Evolutionary conservation across 2,329 filamentous ascomycete species (phyloP), one percentile per base, ranked within the genome.

Genomic region (Colletotrichum scovillei): DNA sequence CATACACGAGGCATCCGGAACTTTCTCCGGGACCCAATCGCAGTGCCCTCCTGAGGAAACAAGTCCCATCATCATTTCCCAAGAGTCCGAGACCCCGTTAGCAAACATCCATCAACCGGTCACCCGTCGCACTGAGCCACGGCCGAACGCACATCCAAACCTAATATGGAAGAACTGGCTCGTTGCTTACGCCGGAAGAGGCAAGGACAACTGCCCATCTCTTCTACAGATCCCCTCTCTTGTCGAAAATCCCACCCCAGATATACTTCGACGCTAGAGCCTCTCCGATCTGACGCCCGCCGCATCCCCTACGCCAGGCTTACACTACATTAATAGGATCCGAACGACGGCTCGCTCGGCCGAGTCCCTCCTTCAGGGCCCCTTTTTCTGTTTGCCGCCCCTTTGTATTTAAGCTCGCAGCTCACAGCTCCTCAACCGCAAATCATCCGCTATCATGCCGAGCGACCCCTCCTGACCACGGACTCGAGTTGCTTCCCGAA

Each of bases 221-320:
- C 42, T 26, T 26, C 14, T 11, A 14, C 46, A 38, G 24, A 14
- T 53, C 16, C 12, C 14, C 63, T 16, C 19, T 42, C 38, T 42
- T 32, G 26, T 49, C 42, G 42, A 32, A 56, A 56, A 49, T 46
- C 32, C 46, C 63, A 32, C 53, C 56, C n/a, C n/a, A 70, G 53
- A 73, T 55, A 58, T 19, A 69, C 66, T 64, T 73, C 42, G 35
- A 24, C 55, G 66, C 59, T 70, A 60, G n/a, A 60, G 38, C 55
- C 30, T 38, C 58, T 53, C 24, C 69, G 52, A 63, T 58, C 52
- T 58, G 57, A 57, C 30, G 38, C 52, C 19, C n/a, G 11, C 35
- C 46, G 16, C 38, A 12, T 42, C 22, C 35, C 35, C 57, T 24
- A 22, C 58, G 38, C 38, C 52, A 63, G 22, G 38, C 49, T 57